Conservation (phyloP, 108 stramenopile species). For the Nitzschia sp. region DNA sequence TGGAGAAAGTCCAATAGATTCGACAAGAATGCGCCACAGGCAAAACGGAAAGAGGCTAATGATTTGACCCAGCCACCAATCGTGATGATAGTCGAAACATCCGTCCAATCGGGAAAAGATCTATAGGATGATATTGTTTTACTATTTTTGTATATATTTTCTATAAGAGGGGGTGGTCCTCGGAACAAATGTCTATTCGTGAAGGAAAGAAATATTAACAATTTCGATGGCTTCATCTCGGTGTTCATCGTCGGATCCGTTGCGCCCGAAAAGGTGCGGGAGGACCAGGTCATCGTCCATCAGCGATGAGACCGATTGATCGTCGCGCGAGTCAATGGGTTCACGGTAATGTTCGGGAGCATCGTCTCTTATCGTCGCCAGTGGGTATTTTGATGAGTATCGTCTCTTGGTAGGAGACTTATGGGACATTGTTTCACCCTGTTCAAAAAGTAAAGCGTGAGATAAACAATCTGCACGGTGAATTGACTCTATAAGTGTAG, state of each 20-base stretch:
- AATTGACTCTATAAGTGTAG: too few species aligned
- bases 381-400: background rate
- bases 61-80: slow-evolving; percentile 16
- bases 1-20: slow-evolving; percentile 38
- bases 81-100: slow-evolving; percentile 31
- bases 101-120: slow-evolving; percentile 54
- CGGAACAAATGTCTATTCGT: slow-evolving; percentile 2
- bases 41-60: slow-evolving; percentile 12
- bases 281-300: slow-evolving; percentile 8
- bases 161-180: too few species aligned
- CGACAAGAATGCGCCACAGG: slow-evolving; percentile 10
- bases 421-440: too few species aligned
- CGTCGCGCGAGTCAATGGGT: slow-evolving; percentile 5
- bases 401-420: background rate
- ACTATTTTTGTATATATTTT: too few species aligned
- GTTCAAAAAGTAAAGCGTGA: too few species aligned
- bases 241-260: background rate
- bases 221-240: slow-evolving; percentile 11
- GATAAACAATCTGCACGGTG: too few species aligned
- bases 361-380: background rate
- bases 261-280: background rate
- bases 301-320: background rate
- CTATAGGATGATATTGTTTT: slow-evolving; percentile 23
- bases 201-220: slow-evolving; percentile 8
- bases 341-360: background rate